Evolutionary conservation across 1,139 yeast genomes (phyloP), one percentile per base, ranked within the genome.

Genomic region (Hyphopichia khmerensis): DNA sequence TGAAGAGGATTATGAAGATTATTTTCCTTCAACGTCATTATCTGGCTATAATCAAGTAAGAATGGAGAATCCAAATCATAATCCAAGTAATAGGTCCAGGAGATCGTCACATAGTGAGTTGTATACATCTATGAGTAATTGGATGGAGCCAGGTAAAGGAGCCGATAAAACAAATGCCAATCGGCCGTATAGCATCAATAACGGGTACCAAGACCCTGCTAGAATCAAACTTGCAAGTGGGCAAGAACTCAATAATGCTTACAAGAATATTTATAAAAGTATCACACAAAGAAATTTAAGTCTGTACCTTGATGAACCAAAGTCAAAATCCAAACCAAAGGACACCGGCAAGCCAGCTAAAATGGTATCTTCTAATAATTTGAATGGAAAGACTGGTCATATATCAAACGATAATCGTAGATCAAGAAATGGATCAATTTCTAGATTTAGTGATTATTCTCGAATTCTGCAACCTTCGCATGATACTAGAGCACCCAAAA

Each of bases 41-140:
- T 64, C 72, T 14, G 74, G 64, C 37, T 69, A 69, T 49, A 65
- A 67, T 43, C 52, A 63, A 33, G 45, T 50, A 10, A 17, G 38
- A 34, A 18, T 24, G 31, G 19, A 15, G 3, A 33, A 33, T 33
- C 17, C 18, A 19, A 31, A 31, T 37, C 3, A 17, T 36, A 27
- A 29, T 19, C 29, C 23, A 8, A 35, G 34, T 21, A 33, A 36
- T 6, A 46, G 63, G 13, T 67, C 73, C 10, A 50, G 75, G 23
- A 52, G 70, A 41, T 71, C 77, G 1, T 69, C 77, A 4, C 55
- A 64, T 37, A 70, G 77, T 51, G 78, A 72, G 27, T 55, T 72
- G 41, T 70, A 72, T 50, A 57, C 64, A 2, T 58, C 72, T 2
- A 75, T 66, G 38, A 62, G 67, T 36, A 71, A 69, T 43, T 72